phyloP scores from a whole-genome alignment of 805 yeast species.

The Candida manassasensis region DNA sequence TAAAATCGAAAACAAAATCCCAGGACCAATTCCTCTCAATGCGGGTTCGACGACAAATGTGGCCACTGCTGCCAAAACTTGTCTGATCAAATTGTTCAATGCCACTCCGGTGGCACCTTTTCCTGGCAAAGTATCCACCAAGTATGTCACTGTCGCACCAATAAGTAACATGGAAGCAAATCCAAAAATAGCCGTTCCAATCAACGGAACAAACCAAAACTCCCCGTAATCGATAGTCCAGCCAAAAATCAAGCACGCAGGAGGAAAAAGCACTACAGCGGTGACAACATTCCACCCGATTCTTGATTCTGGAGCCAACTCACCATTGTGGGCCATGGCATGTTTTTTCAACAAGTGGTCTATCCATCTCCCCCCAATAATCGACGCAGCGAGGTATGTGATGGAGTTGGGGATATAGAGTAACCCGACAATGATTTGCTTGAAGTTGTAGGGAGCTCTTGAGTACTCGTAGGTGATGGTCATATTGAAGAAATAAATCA shows the following conservation, averaged over 20 bases:
- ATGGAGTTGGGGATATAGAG: conserved; percentile 81
- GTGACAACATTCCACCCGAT: conserved; percentile 67
- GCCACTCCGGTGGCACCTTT: conserved; percentile 89
- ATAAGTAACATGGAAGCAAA: conserved; percentile 80
- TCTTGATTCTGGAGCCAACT: conserved; percentile 70
- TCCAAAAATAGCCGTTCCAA: conserved; percentile 81
- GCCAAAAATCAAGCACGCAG: conserved; percentile 68
- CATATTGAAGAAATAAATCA: conserved; percentile 70
- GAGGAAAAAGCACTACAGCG: conserved; percentile 60
- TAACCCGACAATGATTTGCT: conserved; percentile 62
- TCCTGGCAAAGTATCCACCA: conserved; percentile 83
- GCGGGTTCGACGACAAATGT: conserved; percentile 74
- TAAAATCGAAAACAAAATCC: conserved; percentile 63
- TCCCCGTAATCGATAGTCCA: conserved; percentile 69
- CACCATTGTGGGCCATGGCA: conserved; percentile 57
- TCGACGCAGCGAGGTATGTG: conserved; percentile 67
- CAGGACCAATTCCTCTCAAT: conserved; percentile 61
- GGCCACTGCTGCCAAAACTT: conserved; percentile 69
- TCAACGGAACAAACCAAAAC: conserved; percentile 74
- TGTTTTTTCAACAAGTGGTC: conserved; percentile 53
- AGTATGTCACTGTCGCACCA: conserved; percentile 74
- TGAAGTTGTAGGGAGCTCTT: conserved; percentile 64
- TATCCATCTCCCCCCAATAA: conserved; percentile 79
- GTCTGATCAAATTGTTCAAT: conserved; percentile 69
- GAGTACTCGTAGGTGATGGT: conserved; percentile 62